These are phyloP conservation scores for Metarhizium guizhouense DNA, from an alignment of 2,329 filamentous ascomycete species.

Conservation along the genomic window DNA sequence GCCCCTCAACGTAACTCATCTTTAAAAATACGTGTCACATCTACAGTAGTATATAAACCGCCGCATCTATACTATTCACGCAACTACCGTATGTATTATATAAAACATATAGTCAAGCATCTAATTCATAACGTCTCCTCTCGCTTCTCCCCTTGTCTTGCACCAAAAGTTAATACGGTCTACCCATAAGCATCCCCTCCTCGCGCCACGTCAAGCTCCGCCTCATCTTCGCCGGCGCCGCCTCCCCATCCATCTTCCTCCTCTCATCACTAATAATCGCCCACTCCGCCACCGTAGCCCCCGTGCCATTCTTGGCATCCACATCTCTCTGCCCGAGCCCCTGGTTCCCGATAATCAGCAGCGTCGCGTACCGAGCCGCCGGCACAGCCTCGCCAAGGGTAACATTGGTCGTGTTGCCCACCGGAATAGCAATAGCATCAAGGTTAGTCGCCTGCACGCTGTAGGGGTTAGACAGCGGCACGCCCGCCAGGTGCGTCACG, in stretches of 20 bases:
- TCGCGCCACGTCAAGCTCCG: slow-evolving; percentile 1
- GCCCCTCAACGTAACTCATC: too few species aligned
- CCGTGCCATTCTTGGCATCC: slow-evolving; percentile 9
- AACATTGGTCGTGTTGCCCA: slow-evolving; percentile 11
- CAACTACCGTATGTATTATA: too few species aligned
- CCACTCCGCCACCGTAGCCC: slow-evolving; percentile 13
- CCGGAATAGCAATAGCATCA: slow-evolving; percentile 8
- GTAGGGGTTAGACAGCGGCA: slow-evolving; percentile 10
- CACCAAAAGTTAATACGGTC: too few species aligned
- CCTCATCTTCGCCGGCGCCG: too few species aligned
- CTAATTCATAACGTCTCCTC: too few species aligned
- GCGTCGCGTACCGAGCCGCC: slow-evolving; percentile 10
- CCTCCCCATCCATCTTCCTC: too few species aligned
- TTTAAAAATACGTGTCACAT: too few species aligned
- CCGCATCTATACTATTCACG: too few species aligned
- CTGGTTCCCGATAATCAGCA: slow-evolving; percentile 12
- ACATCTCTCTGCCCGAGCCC: slow-evolving; percentile 6
- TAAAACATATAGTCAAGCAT: too few species aligned
- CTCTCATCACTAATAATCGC: slow-evolving; percentile 4
- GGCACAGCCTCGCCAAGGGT: slow-evolving; percentile 7
- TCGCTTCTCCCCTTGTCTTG: too few species aligned
- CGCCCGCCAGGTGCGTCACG: slow-evolving; percentile 3
- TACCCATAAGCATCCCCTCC: not conserved
- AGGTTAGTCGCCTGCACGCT: slow-evolving; percentile 1
- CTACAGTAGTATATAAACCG: too few species aligned